Base-by-base conservation (phyloP, 2,329 filamentous ascomycete species). In the Colletotrichum abscissum region DNA sequence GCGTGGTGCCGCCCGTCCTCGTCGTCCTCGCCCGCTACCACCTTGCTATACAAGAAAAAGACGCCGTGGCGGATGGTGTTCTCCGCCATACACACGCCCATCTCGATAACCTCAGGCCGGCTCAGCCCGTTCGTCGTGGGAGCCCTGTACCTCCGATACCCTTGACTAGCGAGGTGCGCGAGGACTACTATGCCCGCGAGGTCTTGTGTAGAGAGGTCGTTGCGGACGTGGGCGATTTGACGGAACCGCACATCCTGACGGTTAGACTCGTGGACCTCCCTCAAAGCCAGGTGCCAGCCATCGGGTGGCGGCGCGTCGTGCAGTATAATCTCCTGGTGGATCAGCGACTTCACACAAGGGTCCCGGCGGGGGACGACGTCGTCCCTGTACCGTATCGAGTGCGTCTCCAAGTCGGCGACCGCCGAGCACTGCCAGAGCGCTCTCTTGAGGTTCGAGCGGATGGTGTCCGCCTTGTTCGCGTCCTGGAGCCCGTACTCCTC, bases 331-430 rank as follows among this genome's bases (percentile, higher is more conserved):
- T 74, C 65, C 7, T 73, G 69, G n/a, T 74, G 70, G 1, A 75
- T 73, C 22, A 73, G 24, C 4, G 73, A 73, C 46, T 69, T 75
- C 33, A 70, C 68, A 24, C 62, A 52, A 28, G 62, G 63, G 28
- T 75, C 66, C 12, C 71, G 63, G 8, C 59, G 52, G 19, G 67
- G 57, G 1, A 75, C 24, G 7, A 75, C n/a, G 28, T 54, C 73
- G 28, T 73, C 63, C 9, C 65, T 66, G 56, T 74, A 74, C 26
- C 33, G 42, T 11, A 72, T 72, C 1, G 72, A 74, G n/a, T 74
- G 67, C 7, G 74, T 65, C 35, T 75, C 74, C 6, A 75, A n/a
- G 63, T 75, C 74, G 1, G 66, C 74, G 28, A 75, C 63, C 4
- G 49, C 49, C 3, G 65, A 67, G 49, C 74, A 75, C 35, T 68